These are phyloP conservation scores for Sugiyamaella paludigena DNA, from an alignment of 1,139 yeast species.

Conservation along the genomic window DNA sequence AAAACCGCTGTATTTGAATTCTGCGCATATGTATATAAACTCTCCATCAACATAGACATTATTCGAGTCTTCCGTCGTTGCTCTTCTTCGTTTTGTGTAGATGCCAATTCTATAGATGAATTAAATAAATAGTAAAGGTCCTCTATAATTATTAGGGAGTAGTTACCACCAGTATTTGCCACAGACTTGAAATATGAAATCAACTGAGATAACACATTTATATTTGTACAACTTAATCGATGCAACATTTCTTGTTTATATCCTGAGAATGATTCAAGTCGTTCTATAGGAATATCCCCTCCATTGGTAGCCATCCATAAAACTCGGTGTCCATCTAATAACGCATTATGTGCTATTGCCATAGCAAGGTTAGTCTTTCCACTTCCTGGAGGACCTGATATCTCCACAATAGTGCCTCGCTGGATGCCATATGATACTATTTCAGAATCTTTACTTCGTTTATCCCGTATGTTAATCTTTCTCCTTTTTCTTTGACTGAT, in stretches of 20 bases:
- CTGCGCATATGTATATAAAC: not conserved
- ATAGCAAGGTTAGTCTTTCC: conserved; percentile 85
- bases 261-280: conserved; percentile 11
- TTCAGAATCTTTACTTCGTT: not conserved
- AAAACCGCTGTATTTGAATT: conserved; percentile 13
- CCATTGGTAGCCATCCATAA: conserved; percentile 23
- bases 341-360: conserved; percentile 68
- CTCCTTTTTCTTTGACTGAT: not conserved
- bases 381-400: conserved; percentile 80
- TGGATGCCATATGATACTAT: conserved; percentile 1
- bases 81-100: not conserved
- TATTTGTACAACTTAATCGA: conserved; percentile 12
- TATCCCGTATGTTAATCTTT: not conserved
- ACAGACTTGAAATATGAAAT: conserved; percentile 9
- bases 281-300: conserved; percentile 16
- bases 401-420: conserved; percentile 22
- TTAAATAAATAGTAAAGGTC: conserved; percentile 7
- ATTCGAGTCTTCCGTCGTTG: not conserved
- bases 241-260: conserved; percentile 9
- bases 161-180: not conserved
- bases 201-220: conserved; percentile 16
- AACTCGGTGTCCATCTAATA: conserved; percentile 19
- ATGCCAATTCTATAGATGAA: not conserved
- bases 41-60: not conserved
- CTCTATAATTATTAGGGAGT: conserved; percentile 5